Conservation (phyloP, 2,329 filamentous ascomycete genomes). For the Bipolaris bicolor region DNA sequence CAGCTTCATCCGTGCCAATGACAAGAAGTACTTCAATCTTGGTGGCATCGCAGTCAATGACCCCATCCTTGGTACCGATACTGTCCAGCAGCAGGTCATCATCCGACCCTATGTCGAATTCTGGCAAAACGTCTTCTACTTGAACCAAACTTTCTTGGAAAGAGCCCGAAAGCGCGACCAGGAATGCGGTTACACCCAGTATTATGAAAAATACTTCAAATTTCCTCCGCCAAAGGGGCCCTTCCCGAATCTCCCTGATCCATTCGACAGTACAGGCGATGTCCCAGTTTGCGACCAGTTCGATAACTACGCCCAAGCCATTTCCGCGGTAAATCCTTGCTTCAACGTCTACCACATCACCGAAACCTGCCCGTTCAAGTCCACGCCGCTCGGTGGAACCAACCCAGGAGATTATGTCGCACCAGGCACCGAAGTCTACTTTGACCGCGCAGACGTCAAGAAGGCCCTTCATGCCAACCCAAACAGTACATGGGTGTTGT, state of each 20-base stretch:
- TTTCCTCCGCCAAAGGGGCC: conserved; percentile 49
- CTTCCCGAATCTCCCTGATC: conserved; percentile 41
- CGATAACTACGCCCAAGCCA: conserved; percentile 48
- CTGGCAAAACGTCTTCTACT: conserved; percentile 50
- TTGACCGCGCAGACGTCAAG: conserved; percentile 61
- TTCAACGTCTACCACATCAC: conserved; percentile 59
- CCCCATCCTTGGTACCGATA: conserved; percentile 53
- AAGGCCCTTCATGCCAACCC: conserved; percentile 56
- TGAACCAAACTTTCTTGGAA: conserved; percentile 53
- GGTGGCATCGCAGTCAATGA: conserved; percentile 59
- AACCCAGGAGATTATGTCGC: conserved; percentile 49
- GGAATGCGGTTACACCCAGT: conserved; percentile 33
- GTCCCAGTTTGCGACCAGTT: conserved; percentile 49
- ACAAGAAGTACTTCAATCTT: conserved; percentile 59
- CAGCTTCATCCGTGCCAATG: conserved; percentile 60
- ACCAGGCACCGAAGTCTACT: conserved; percentile 53
- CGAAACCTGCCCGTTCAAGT: conserved; percentile 54
- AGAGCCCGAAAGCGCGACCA: conserved; percentile 43
- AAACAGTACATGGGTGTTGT: conserved; percentile 52
- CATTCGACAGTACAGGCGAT: conserved; percentile 17
- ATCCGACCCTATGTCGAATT: conserved; percentile 47
- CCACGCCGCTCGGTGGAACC: conserved; percentile 47
- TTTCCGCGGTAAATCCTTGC: conserved; percentile 55
- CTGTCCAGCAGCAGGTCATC: conserved; percentile 47
- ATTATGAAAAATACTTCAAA: conserved; percentile 43